Evolutionary conservation across 441 rosid genomes (phyloP).

Genomic region (Pelargonium cotyledonis): DNA sequence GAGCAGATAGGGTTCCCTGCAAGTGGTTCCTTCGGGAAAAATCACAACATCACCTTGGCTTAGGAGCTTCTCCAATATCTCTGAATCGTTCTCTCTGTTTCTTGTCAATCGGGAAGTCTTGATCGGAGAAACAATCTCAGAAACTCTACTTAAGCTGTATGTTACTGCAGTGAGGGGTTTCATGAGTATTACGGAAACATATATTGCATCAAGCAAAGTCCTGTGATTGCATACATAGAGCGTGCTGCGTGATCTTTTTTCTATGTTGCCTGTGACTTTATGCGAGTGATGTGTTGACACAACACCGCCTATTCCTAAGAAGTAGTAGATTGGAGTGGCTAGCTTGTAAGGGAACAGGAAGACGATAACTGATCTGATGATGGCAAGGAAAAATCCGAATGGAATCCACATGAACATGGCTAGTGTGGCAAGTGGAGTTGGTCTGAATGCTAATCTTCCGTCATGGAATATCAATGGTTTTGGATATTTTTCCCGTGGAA

Average conservation of each 20-base stretch:
- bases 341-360: conserved; percentile 33
- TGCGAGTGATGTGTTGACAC: conserved; percentile 17
- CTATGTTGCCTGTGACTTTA: background rate
- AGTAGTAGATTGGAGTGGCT: conserved; percentile 29
- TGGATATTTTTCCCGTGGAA: conserved; percentile 46
- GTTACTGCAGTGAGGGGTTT: conserved; percentile 53
- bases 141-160: conserved; percentile 51
- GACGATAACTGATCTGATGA: conserved; percentile 29
- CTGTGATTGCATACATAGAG: conserved; percentile 60
- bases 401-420: conserved; percentile 67
- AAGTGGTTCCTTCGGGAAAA: conserved; percentile 81
- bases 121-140: conserved; percentile 50
- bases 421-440: conserved; percentile 43
- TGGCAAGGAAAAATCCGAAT: conserved; percentile 31
- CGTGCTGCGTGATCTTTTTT: conserved; percentile 17
- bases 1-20: conserved; percentile 64
- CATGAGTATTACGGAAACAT: conserved; percentile 23
- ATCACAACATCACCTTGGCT: conserved; percentile 47
- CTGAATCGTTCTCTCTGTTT: conserved; percentile 39
- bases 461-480: conserved; percentile 72
- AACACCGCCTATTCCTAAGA: conserved; percentile 29
- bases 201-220: conserved; percentile 59
- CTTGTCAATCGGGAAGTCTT: conserved; percentile 41
- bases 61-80: conserved; percentile 34
- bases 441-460: conserved; percentile 60